Evolutionary conservation across 2,329 filamentous ascomycete genomes (phyloP).

Genomic region (Onygenales sp.): DNA sequence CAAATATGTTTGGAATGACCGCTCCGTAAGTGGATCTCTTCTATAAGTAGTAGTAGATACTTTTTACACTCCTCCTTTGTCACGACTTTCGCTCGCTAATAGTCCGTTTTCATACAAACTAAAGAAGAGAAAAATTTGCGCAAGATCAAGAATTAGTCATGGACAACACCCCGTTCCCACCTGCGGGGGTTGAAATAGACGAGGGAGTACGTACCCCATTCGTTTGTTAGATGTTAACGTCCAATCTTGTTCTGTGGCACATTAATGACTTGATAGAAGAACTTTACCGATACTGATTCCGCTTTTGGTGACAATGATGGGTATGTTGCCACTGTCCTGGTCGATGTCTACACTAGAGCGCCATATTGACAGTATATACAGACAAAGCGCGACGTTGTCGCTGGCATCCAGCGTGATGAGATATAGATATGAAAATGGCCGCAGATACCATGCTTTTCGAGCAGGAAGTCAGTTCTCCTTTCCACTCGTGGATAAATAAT

Average conservation of each 20-base stretch:
- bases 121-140: neutral
- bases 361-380: neutral
- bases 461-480: constrained; percentile 6
- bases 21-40: neutral
- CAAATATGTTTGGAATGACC: neutral
- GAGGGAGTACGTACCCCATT: neutral
- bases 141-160: neutral
- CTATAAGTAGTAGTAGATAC: too few relatives aligned
- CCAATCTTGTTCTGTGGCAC: too few relatives aligned
- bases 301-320: neutral
- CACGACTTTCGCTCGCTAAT: neutral
- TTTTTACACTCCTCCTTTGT: too few relatives aligned
- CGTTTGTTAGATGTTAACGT: too few relatives aligned
- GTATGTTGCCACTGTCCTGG: neutral
- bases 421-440: constrained; percentile 14
- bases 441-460: constrained; percentile 12
- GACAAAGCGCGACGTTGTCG: constrained; percentile 5
- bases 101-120: neutral
- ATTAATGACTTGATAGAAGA: neutral
- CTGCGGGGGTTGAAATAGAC: neutral
- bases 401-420: constrained; percentile 9
- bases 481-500: neutral
- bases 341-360: neutral
- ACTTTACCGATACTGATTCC: neutral
- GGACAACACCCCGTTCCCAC: neutral